Percentiles rank a stretch among this genome's conserved stretches.
These are phyloP conservation scores for Coccomyxa subellipsoidea DNA, from an alignment of 163 green algal genomes.

Conservation along the genomic window DNA sequence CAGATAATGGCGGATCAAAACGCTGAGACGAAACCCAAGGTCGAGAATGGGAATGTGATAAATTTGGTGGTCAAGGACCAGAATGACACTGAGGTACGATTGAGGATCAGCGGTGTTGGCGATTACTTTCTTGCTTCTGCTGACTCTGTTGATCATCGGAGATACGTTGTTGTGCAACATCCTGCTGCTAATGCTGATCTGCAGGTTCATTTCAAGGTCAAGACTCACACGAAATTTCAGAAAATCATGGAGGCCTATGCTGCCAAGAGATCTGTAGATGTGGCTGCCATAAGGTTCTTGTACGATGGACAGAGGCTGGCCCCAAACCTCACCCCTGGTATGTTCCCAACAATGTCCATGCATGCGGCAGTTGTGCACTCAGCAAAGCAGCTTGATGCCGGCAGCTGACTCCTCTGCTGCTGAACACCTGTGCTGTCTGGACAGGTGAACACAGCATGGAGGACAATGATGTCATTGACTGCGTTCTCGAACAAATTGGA, in stretches of 20 bases:
- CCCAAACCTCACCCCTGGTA: background rate
- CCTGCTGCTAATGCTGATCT: background rate
- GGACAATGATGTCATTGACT: conserved; percentile 14
- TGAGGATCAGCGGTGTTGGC: no score
- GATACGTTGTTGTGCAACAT: no score
- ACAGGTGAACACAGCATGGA: background rate
- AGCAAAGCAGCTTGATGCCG: no score
- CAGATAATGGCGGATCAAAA: background rate
- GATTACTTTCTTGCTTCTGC: no score
- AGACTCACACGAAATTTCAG: background rate
- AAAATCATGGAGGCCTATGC: conserved; percentile 11
- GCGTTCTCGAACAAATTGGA: conserved; percentile 5
- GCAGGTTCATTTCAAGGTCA: conserved; percentile 8
- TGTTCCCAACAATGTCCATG: no score
- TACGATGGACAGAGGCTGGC: background rate
- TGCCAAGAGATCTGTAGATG: background rate
- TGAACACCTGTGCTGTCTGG: no score
- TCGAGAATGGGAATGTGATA: background rate
- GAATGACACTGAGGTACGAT: background rate
- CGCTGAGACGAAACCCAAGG: background rate
- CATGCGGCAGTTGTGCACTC: no score
- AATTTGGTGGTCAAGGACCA: conserved; percentile 9
- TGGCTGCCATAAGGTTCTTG: background rate
- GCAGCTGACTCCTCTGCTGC: no score
- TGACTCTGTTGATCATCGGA: background rate